phyloP scores from a whole-genome alignment of 2,329 filamentous ascomycete genomes.

The Ascochyta lentis region DNA sequence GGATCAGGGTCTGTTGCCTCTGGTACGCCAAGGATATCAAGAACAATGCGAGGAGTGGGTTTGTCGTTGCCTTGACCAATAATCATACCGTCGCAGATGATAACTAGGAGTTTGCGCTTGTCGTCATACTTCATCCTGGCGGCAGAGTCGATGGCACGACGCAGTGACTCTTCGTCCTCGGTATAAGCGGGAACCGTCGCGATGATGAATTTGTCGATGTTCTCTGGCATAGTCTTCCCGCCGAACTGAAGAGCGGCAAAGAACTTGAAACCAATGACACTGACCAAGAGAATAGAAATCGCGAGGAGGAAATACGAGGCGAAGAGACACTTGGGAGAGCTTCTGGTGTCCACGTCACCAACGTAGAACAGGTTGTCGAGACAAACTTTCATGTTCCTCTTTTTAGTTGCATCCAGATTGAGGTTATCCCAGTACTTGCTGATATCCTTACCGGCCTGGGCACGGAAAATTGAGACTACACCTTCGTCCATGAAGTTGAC shows the following conservation, averaged over 20 bases:
- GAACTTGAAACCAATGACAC: conserved; percentile 94
- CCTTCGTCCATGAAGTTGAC: conserved; percentile 80
- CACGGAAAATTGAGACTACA: conserved; percentile 78
- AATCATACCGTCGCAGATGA: conserved; percentile 99
- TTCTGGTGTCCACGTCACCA: conserved; percentile 88
- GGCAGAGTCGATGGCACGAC: conserved; percentile 94
- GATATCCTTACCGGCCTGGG: conserved; percentile 78
- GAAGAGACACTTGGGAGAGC: conserved; percentile 83
- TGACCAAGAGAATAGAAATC: conserved; percentile 79
- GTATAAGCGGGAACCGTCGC: conserved; percentile 98
- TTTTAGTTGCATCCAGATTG: conserved; percentile 62
- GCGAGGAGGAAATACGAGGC: conserved; percentile 87
- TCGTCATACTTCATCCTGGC: conserved; percentile 97
- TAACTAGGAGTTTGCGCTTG: conserved; percentile 91
- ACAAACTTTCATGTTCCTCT: conserved; percentile 76
- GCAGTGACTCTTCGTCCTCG: conserved; percentile 95
- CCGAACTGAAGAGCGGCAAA: conserved; percentile 94
- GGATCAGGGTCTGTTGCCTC: conserved; percentile 94
- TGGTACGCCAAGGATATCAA: conserved; percentile 95
- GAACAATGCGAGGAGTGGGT: conserved; percentile 91
- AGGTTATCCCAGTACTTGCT: conserved; percentile 83
- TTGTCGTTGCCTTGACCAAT: conserved; percentile 98
- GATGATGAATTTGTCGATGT: conserved; percentile 97
- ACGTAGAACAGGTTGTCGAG: conserved; percentile 95
- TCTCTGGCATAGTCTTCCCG: conserved; percentile 88